Evolutionary conservation across 371 early-diverging fungal genomes (phyloP).

Genomic region (Apophysomyces trapeziformis): DNA sequence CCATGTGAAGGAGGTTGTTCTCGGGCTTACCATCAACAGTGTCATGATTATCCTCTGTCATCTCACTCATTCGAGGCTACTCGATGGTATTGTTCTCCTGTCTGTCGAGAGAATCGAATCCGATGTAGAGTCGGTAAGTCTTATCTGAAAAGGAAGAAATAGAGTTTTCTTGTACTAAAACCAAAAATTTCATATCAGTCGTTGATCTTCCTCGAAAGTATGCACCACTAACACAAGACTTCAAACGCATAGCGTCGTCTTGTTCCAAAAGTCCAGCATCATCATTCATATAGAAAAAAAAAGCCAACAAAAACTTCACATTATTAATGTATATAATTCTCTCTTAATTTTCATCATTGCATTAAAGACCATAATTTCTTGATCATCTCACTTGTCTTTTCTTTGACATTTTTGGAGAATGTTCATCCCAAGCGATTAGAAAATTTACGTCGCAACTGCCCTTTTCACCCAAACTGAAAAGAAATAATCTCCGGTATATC

Average conservation of each 20-base stretch:
- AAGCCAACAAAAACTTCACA: neutral
- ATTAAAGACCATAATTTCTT: too few relatives aligned
- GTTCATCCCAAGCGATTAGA: too few relatives aligned
- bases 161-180: too few relatives aligned
- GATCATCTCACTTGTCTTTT: too few relatives aligned
- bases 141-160: too few relatives aligned
- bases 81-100: conserved; percentile 30
- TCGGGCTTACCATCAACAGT: conserved; percentile 37
- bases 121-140: conserved; percentile 26
- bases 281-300: conserved; percentile 10
- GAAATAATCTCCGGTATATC: too few relatives aligned
- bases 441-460: too few relatives aligned
- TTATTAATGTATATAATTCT: too few relatives aligned
- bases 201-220: conserved; percentile 15
- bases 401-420: too few relatives aligned
- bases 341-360: too few relatives aligned
- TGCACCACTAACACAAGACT: conserved; percentile 10
- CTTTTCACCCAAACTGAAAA: too few relatives aligned
- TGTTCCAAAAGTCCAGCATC: neutral
- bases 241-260: neutral
- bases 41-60: conserved; percentile 14
- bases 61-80: conserved; percentile 10
- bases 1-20: conserved; percentile 43
- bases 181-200: neutral
- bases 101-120: conserved; percentile 29